A percentile compares a stretch with the other conserved stretches of the same genome.
Conservation (phyloP, 352 stramenopile species). For the Globisporangium rhizosaccharum region DNA sequence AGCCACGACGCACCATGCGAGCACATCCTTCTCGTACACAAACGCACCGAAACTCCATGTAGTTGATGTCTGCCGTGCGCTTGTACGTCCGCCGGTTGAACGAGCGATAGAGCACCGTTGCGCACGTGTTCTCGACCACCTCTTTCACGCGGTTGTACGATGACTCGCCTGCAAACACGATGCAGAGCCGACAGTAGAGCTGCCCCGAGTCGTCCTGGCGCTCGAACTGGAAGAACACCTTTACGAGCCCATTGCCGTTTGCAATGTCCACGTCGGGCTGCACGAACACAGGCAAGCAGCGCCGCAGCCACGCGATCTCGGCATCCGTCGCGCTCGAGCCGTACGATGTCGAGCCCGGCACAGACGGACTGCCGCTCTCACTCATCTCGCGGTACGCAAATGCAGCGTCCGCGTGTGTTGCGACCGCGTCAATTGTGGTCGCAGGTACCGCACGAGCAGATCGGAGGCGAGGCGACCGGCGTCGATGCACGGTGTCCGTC, state of each 20-base stretch:
- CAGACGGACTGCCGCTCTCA: constrained; percentile 19
- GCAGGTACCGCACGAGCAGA: constrained; percentile 6
- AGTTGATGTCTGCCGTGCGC: constrained; percentile 87
- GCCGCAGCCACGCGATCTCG: constrained; percentile 71
- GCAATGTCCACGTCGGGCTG: constrained; percentile 80
- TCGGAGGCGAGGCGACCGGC: constrained; percentile 5
- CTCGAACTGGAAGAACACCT: constrained; percentile 81
- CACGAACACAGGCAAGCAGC: constrained; percentile 78
- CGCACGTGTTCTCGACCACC: constrained; percentile 66
- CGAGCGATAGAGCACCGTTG: constrained; percentile 76
- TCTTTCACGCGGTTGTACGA: constrained; percentile 80
- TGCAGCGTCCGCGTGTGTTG: constrained; percentile 9
- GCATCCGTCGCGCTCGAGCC: constrained; percentile 23
- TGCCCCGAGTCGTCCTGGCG: constrained; percentile 37
- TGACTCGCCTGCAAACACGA: constrained; percentile 78
- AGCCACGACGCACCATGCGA: background rate
- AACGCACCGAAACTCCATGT: constrained; percentile 75
- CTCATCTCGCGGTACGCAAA: constrained; percentile 48
- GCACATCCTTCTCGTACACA: background rate
- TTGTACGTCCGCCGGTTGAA: constrained; percentile 86
- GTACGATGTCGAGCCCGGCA: constrained; percentile 16
- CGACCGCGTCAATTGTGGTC: constrained; percentile 7
- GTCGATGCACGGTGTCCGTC: no score
- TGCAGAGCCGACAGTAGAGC: constrained; percentile 74
- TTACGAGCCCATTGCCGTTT: constrained; percentile 78